Base-by-base conservation (phyloP, 2,329 filamentous ascomycete species). In the Fusarium sterilihyphosum region DNA sequence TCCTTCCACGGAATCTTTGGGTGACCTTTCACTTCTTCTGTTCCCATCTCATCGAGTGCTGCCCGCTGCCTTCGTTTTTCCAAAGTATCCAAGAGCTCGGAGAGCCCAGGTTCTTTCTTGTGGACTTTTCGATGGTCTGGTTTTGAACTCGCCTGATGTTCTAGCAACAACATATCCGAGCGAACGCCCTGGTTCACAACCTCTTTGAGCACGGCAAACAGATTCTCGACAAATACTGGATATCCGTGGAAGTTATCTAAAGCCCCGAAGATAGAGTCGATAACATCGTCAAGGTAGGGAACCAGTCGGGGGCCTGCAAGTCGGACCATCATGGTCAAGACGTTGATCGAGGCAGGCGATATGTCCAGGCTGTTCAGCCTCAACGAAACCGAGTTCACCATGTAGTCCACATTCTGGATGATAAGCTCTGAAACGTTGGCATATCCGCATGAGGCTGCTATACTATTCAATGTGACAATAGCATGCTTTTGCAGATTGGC, bases 241-340 rank as follows among this genome's bases (percentile, higher is more conserved):
- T 99, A 98, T 4, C 96, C 96, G 78, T 99, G 96, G 78, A 96
- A 99, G 78, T 94, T 94, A 75, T 98, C 95, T n/a, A 99, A 85
- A 0, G 95, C 94, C 0, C 93, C 93, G 81, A 99, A 98, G 44
- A 99, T 94, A 2, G 94, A 96, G 9, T 92, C 93, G 7, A 98
- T 91, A 2, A 98, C 90, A 79, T 99, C 96, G 79, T 98, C 96
- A 4, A 99, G 86, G 79, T 95, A 98, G 0, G 95, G 95, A 17
- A 99, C 87, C 29, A 99, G 82, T 13, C 88, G 88, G 3, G 95
- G 91, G 0, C 96, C 96, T 24, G 95, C 94, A 20, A 99, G 88
- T 33, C 90, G 91, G 69, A 98, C 91, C 93, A 98, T 97, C 95
- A 99, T 98, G 12, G 93, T 88, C 56, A 99, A 84, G 5, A 98